Conservation (phyloP, 2,329 filamentous ascomycete species). For the Aaosphaeria pasadenensis region DNA sequence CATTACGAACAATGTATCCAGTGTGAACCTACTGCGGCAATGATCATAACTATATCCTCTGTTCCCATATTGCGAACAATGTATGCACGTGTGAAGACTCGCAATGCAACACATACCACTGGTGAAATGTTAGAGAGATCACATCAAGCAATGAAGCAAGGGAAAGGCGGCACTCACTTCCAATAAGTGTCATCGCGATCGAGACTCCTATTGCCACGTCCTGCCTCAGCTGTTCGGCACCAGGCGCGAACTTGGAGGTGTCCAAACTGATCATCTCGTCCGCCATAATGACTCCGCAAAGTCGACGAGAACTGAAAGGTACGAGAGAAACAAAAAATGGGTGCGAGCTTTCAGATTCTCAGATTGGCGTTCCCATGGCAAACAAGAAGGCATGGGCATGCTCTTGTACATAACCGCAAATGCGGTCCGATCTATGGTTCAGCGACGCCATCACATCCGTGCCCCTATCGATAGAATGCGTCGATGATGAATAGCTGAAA, state of each 20-base stretch:
- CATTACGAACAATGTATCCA: background rate
- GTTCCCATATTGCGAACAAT: constrained; percentile 22
- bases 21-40: constrained; percentile 14
- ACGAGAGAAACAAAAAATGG: too few relatives aligned
- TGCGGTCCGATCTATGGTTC: background rate
- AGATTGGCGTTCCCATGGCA: too few relatives aligned
- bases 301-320: too few relatives aligned
- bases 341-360: too few relatives aligned
- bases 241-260: constrained; percentile 9
- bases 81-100: constrained; percentile 20
- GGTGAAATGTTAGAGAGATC: background rate
- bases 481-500: background rate
- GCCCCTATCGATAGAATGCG: background rate
- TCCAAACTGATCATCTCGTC: constrained; percentile 3
- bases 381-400: too few relatives aligned
- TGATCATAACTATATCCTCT: constrained; percentile 27
- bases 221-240: constrained; percentile 15
- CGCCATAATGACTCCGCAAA: constrained; percentile 6
- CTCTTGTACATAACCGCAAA: too few relatives aligned
- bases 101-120: constrained; percentile 17
- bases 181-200: constrained; percentile 14
- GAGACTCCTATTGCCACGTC: constrained; percentile 15
- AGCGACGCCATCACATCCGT: background rate
- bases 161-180: constrained; percentile 7
- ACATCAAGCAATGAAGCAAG: too few relatives aligned